Conservation (phyloP, 106 monocot genomes). For the Hemerocallis citrina region DNA sequence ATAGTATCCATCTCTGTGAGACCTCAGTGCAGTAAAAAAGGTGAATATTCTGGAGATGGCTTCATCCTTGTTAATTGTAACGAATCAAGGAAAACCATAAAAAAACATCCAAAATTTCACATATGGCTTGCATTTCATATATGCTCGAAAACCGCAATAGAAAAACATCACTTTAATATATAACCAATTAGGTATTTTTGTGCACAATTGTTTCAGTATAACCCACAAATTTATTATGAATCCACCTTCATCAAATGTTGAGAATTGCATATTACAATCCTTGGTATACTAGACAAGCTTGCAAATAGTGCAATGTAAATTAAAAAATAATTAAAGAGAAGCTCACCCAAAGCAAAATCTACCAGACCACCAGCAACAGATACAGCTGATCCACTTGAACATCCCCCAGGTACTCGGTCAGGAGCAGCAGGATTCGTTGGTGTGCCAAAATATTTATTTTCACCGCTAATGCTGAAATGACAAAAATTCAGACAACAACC, state of each 20-base stretch:
- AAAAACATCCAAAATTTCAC: too few species aligned
- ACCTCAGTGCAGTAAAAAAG: too few species aligned
- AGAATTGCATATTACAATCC: neutral
- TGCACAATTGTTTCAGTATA: neutral
- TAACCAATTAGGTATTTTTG: too few species aligned
- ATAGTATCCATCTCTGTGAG: too few species aligned
- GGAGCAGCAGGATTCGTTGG: slow-evolving; percentile 69
- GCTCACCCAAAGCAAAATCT: slow-evolving; percentile 83
- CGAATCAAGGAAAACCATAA: too few species aligned
- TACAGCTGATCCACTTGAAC: slow-evolving; percentile 87
- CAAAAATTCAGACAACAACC: too few species aligned
- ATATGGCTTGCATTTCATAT: too few species aligned
- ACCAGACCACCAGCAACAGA: slow-evolving; percentile 73
- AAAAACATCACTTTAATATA: too few species aligned
- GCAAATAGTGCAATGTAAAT: neutral
- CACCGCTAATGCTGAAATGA: slow-evolving; percentile 71
- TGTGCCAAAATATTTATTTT: slow-evolving; percentile 75
- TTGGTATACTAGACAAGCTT: neutral
- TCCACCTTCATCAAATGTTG: neutral
- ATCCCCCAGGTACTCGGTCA: slow-evolving; percentile 81
- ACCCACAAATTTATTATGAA: neutral
- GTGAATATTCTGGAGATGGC: too few species aligned
- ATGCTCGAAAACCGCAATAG: too few species aligned
- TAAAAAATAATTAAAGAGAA: neutral
- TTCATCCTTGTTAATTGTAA: too few species aligned